Conservation (phyloP, 2,329 filamentous ascomycete species). For the Ascochyta fabae region DNA sequence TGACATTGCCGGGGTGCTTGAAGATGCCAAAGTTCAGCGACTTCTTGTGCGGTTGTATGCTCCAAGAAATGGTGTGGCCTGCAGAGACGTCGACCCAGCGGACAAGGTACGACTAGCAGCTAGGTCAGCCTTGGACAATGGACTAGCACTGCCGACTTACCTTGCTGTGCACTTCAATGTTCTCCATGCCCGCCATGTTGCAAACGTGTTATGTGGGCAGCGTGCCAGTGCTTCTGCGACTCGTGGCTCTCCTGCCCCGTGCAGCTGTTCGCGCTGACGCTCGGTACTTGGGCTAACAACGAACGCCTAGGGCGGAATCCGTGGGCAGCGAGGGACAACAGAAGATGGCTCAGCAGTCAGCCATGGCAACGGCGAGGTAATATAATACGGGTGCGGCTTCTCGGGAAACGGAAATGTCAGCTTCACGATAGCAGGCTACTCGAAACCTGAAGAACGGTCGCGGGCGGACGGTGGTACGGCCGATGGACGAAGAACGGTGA, state of each 20-base stretch:
- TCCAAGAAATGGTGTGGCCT: constrained; percentile 95
- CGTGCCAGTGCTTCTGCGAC: background rate
- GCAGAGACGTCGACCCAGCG: constrained; percentile 94
- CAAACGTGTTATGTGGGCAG: background rate
- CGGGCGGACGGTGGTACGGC: constrained; percentile 16
- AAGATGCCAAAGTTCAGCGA: constrained; percentile 98
- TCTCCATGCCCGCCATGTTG: constrained; percentile 90
- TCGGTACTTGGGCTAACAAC: constrained; percentile 15
- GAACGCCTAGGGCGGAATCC: constrained; percentile 6
- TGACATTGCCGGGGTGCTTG: constrained; percentile 85
- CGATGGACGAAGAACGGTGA: constrained; percentile 16
- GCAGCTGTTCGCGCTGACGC: constrained; percentile 11
- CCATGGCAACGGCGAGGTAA: constrained; percentile 19
- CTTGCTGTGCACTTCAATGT: constrained; percentile 97
- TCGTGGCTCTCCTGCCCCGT: background rate
- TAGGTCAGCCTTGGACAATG: constrained; percentile 4
- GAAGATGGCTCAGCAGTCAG: constrained; percentile 22
- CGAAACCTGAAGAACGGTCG: constrained; percentile 5
- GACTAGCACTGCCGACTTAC: constrained; percentile 57
- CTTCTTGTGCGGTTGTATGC: constrained; percentile 96
- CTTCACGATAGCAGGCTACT: constrained; percentile 14
- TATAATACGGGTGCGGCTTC: constrained; percentile 6
- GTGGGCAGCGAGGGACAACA: constrained; percentile 11
- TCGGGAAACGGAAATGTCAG: constrained; percentile 10
- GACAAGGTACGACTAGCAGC: constrained; percentile 86